These are phyloP conservation scores for Exophiala sideris DNA, from an alignment of 2,329 filamentous ascomycete species.

Conservation along the genomic window DNA sequence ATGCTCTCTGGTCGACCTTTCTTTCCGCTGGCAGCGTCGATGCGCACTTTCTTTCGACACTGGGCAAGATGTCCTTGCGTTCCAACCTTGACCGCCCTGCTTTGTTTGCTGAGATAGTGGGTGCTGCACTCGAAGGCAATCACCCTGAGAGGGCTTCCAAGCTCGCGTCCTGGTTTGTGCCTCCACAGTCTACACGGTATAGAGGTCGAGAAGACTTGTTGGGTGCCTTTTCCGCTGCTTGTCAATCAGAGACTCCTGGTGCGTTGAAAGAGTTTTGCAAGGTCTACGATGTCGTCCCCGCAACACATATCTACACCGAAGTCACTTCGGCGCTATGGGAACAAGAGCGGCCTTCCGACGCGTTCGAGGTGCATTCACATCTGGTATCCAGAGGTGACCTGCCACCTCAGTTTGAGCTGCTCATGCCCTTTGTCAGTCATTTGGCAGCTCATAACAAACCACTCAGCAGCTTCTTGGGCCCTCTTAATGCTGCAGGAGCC, in stretches of 20 bases:
- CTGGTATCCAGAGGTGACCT: conserved; percentile 42
- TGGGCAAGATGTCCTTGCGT: conserved; percentile 14
- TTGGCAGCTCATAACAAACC: conserved; percentile 32
- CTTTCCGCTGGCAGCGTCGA: conserved; percentile 21
- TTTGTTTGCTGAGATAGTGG: conserved; percentile 47
- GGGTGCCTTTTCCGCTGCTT: conserved; percentile 15
- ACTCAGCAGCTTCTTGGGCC: conserved; percentile 15
- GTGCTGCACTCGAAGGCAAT: conserved; percentile 34
- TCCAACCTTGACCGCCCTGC: conserved; percentile 28
- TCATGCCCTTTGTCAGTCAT: conserved; percentile 42
- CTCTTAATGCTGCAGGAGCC: conserved; percentile 29
- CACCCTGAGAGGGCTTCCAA: conserved; percentile 19
- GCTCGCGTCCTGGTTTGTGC: conserved; percentile 19
- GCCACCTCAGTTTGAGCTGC: conserved; percentile 37
- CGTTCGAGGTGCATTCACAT: conserved; percentile 47
- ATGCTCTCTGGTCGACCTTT: conserved; percentile 22
- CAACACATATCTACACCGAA: conserved; percentile 43
- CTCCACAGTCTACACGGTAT: conserved; percentile 11
- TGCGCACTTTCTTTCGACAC: conserved; percentile 15
- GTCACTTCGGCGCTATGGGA: conserved; percentile 42
- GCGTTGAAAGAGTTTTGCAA: conserved; percentile 38
- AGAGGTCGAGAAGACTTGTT: conserved; percentile 21
- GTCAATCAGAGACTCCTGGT: conserved; percentile 22
- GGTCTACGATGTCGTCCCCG: conserved; percentile 40
- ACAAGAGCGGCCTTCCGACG: conserved; percentile 36